Percentiles rank a stretch among this genome's conserved stretches.
Evolutionary conservation across 176 grass and related monocot genomes (phyloP).

Genomic region (Eleusine indica): DNA sequence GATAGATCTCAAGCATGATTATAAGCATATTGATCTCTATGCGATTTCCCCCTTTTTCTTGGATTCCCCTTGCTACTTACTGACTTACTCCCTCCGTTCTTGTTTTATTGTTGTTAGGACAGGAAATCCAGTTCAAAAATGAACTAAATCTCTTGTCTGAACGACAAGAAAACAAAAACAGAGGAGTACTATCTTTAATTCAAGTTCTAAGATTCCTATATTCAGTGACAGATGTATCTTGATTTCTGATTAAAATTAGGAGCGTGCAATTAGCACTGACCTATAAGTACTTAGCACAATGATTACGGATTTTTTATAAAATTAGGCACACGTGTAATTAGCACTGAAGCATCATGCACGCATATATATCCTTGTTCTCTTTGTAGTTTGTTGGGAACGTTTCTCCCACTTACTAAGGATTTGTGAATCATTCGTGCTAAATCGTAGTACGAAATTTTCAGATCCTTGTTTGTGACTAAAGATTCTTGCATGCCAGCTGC

Average conservation of each 20-base stretch:
- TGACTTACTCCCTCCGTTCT: too few relatives aligned
- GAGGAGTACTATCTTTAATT: neutral
- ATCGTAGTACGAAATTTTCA: neutral
- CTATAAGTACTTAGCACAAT: neutral
- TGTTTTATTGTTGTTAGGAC: too few relatives aligned
- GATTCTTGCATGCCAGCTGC: neutral
- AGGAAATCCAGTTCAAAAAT: too few relatives aligned
- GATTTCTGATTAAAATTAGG: neutral
- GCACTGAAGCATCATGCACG: neutral
- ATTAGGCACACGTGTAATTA: neutral
- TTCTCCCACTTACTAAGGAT: too few relatives aligned
- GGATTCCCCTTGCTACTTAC: neutral
- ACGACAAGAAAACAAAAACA: too few relatives aligned
- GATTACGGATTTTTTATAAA: neutral
- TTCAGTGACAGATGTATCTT: neutral
- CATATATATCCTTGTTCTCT: neutral
- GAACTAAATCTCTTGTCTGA: too few relatives aligned
- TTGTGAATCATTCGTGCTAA: neutral
- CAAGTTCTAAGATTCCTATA: neutral
- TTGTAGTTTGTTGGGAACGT: too few relatives aligned
- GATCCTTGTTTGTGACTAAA: neutral
- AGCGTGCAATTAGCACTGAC: too few relatives aligned
- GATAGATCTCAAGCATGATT: neutral
- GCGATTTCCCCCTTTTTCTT: neutral
- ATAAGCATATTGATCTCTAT: neutral